These are phyloP conservation scores for Candida incommunis DNA, from an alignment of 805 yeast species.

Conservation along the genomic window DNA sequence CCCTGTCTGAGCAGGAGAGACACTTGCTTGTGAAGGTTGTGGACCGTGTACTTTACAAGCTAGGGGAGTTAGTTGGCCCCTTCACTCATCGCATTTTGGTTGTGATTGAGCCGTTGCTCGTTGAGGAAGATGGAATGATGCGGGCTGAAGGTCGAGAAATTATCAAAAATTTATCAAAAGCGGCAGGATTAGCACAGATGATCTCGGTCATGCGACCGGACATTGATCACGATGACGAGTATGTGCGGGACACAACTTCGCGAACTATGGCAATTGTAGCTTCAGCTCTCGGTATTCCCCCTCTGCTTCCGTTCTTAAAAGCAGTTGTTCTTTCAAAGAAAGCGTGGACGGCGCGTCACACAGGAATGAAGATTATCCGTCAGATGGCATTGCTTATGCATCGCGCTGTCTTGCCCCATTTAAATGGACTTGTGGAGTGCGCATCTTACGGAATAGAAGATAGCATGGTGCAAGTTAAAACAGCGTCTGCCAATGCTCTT, in stretches of 20 bases:
- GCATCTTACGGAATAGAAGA: conserved; percentile 46
- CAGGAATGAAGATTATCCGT: conserved; percentile 66
- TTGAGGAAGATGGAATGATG: conserved; percentile 66
- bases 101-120: conserved; percentile 64
- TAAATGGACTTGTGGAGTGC: conserved; percentile 51
- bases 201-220: conserved; percentile 71
- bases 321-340: conserved; percentile 69
- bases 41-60: conserved; percentile 49
- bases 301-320: conserved; percentile 61
- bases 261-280: conserved; percentile 77
- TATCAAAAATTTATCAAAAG: conserved; percentile 56
- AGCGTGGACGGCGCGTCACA: conserved; percentile 71
- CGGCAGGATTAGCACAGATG: conserved; percentile 72
- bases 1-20: conserved; percentile 68
- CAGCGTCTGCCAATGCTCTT: conserved; percentile 56
- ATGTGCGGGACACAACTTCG: conserved; percentile 60
- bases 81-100: conserved; percentile 56
- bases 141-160: conserved; percentile 71
- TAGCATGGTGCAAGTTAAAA: conserved; percentile 52
- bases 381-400: conserved; percentile 61
- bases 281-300: conserved; percentile 57
- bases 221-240: conserved; percentile 71
- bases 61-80: conserved; percentile 56
- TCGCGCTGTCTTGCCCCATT: conserved; percentile 58
- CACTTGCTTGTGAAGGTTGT: conserved; percentile 67